Evolutionary conservation across 108 stramenopile genomes (phyloP).

Genomic region (Skeletonema marinoi): DNA sequence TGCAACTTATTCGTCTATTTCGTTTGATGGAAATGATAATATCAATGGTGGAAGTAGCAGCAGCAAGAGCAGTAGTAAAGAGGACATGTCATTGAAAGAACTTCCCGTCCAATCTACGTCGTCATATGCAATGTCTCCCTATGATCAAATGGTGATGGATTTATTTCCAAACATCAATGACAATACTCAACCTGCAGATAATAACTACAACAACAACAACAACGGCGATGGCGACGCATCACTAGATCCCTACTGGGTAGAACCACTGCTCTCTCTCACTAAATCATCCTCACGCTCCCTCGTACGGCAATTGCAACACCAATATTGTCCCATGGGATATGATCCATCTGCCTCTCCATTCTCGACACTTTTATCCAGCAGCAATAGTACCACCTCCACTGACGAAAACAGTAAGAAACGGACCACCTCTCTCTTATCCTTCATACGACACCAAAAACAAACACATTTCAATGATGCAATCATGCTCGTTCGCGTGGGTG

Average conservation of each 20-base stretch:
- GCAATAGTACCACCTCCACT: not conserved
- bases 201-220: not conserved
- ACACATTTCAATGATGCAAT: conserved; percentile 55
- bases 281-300: conserved; percentile 67
- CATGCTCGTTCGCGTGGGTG: conserved; percentile 88
- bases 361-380: not conserved
- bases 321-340: conserved; percentile 81
- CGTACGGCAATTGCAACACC: conserved; percentile 59
- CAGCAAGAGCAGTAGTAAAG: not conserved
- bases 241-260: conserved; percentile 70
- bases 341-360: conserved; percentile 60
- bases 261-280: conserved; percentile 58
- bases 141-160: conserved; percentile 34
- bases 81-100: not conserved
- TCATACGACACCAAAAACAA: conserved; percentile 67
- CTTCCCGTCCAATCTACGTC: not conserved
- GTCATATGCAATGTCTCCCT: conserved; percentile 17
- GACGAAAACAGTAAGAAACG: conserved; percentile 1
- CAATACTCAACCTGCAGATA: not conserved
- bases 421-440: conserved; percentile 65
- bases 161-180: conserved; percentile 12
- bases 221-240: conserved; percentile 1
- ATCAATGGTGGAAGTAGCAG: not conserved
- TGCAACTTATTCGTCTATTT: conserved; percentile 30
- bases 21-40: not conserved